Conservation (phyloP, 805 yeast genomes). For the Cyberlindnera lachancei region DNA sequence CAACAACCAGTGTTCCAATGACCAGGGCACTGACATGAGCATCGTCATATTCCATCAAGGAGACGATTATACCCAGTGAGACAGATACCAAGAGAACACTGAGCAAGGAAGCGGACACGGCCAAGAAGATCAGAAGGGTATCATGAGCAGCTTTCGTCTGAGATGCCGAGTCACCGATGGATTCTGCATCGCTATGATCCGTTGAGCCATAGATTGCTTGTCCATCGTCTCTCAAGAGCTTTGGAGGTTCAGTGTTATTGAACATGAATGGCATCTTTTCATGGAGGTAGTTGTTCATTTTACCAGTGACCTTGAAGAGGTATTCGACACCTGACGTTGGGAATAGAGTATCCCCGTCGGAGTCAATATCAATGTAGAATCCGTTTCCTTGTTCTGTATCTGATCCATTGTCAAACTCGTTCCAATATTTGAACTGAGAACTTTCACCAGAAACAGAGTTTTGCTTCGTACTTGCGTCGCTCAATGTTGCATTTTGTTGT, state of each 20-base stretch:
- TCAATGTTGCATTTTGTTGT: conserved; percentile 3
- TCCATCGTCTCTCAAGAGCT: neutral
- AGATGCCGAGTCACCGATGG: conserved; percentile 4
- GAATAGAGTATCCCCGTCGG: conserved; percentile 23
- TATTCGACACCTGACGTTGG: conserved; percentile 22
- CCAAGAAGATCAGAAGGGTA: conserved; percentile 36
- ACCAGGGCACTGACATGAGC: conserved; percentile 18
- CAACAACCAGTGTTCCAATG: conserved; percentile 29
- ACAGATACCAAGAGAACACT: conserved; percentile 36
- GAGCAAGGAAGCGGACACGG: conserved; percentile 30
- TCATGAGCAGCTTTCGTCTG: conserved; percentile 28
- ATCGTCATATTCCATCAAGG: conserved; percentile 20
- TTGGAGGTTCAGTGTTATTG: neutral
- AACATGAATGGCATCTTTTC: conserved; percentile 16
- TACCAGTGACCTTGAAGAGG: conserved; percentile 16
- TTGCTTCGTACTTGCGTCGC: conserved; percentile 4
- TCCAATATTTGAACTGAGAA: conserved; percentile 44
- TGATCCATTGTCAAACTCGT: conserved; percentile 58
- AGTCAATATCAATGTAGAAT: conserved; percentile 28
- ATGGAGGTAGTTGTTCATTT: conserved; percentile 9
- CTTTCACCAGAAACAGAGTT: conserved; percentile 11
- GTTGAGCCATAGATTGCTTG: neutral
- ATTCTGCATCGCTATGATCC: conserved; percentile 11
- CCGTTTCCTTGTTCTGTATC: conserved; percentile 38
- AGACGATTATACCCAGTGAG: conserved; percentile 35